These are phyloP conservation scores for Pseudozyma tsukubaensis DNA, from an alignment of 1,284 basidiomycete genomes.

Conservation along the genomic window DNA sequence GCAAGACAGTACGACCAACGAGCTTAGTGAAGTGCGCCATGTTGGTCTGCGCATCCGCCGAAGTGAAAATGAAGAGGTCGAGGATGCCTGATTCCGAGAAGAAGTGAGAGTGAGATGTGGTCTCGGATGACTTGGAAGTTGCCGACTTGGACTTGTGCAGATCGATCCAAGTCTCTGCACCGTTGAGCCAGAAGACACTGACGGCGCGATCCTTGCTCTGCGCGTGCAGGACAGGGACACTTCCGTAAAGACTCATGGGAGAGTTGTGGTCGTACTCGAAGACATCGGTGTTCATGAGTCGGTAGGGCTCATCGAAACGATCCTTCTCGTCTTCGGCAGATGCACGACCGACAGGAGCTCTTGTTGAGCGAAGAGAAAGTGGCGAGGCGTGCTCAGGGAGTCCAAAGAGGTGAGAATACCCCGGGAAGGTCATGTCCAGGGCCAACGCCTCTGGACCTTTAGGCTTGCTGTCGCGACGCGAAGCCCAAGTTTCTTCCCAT, in stretches of 20 bases:
- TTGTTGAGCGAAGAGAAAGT: conserved; percentile 78
- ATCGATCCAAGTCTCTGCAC: conserved; percentile 95
- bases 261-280: conserved; percentile 96
- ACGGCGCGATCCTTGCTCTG: conserved; percentile 80
- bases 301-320: conserved; percentile 80
- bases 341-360: conserved; percentile 39
- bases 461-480: conserved; percentile 91
- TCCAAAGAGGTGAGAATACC: conserved; percentile 88
- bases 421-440: conserved; percentile 92
- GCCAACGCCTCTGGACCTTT: conserved; percentile 97
- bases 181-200: conserved; percentile 89
- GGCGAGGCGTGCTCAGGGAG: conserved; percentile 96
- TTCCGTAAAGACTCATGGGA: conserved; percentile 80
- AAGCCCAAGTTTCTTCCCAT: conserved; percentile 89
- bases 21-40: conserved; percentile 87
- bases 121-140: conserved; percentile 16
- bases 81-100: conserved; percentile 95
- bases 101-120: conserved; percentile 79
- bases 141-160: conserved; percentile 71
- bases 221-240: conserved; percentile 90
- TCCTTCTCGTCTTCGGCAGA: conserved; percentile 52
- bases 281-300: conserved; percentile 94
- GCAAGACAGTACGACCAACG: conserved; percentile 86
- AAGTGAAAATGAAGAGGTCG: conserved; percentile 92
- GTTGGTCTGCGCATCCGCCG: conserved; percentile 82